These are phyloP conservation scores for Moesziomyces antarcticus DNA, from an alignment of 1,284 basidiomycete genomes.

Conservation along the genomic window DNA sequence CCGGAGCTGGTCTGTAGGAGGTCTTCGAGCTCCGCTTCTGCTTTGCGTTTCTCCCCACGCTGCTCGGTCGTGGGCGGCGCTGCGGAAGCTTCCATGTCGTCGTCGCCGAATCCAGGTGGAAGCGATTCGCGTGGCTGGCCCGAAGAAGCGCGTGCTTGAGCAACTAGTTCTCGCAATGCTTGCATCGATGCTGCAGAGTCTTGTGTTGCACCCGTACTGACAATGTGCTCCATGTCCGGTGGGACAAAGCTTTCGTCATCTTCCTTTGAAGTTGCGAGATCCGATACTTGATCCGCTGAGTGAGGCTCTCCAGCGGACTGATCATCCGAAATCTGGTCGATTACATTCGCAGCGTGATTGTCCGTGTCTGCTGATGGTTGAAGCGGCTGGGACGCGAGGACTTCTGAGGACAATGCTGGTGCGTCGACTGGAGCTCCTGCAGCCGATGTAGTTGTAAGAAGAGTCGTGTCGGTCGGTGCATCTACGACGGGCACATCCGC, in stretches of 20 bases:
- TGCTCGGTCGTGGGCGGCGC: constrained; percentile 2
- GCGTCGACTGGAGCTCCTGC: no score
- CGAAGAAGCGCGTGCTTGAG: constrained; percentile 33
- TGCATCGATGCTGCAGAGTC: constrained; percentile 32
- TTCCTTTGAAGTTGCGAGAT: constrained; percentile 1
- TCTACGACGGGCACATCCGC: no score
- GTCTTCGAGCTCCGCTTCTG: constrained; percentile 36
- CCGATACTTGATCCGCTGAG: neutral
- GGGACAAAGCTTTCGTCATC: constrained; percentile 33
- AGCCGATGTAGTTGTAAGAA: no score
- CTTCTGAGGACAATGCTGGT: no score
- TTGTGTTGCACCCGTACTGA: constrained; percentile 38
- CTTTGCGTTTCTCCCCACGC: constrained; percentile 32
- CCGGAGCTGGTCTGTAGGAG: constrained; percentile 17
- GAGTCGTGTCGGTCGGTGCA: no score
- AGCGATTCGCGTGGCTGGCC: constrained; percentile 37
- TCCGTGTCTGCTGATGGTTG: neutral
- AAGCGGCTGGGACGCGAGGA: no score
- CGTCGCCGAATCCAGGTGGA: constrained; percentile 40
- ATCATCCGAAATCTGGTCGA: no score
- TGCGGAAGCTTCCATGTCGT: constrained; percentile 5
- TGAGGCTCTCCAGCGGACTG: no score
- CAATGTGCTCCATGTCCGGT: constrained; percentile 44
- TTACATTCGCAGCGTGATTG: neutral
- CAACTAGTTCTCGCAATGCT: constrained; percentile 40